Evolutionary conservation across 768 basidiomycete genomes (phyloP), one percentile per base, ranked within the genome.

Genomic region (Trichaptum fuscoviolaceum): DNA sequence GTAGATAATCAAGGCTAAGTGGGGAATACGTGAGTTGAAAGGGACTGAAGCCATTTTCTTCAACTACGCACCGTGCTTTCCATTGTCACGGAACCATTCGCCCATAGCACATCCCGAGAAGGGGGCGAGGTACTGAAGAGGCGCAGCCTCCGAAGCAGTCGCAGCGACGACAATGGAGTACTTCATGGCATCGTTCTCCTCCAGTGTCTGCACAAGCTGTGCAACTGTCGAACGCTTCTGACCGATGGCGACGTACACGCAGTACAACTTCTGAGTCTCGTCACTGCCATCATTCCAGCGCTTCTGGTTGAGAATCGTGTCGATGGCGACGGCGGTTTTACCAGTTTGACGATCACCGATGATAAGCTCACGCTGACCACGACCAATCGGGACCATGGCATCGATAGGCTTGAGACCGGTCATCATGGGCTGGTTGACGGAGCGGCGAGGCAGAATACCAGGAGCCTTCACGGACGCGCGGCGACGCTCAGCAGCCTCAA

Each of bases 41-140:
- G 17, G 20, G 23, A 27, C 5, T 26, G 15, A 15, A 35, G 20
- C 5, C 25, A 17, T 63, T n/a, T 20, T 15, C 18, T 17, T n/a
- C 61, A 1, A 34, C n/a, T 26, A 72, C 88, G 65, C 74, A 91
- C 91, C 96, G 81, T 99, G 97, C 84, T 96, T 98, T 84, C 95
- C 96, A 79, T 99, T 99, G 83, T 99, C 97, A 82, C 95, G 93
- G 97, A 99, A 99, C 96, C 96, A 99, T 83, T 99, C 97, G 78
- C 97, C 97, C 95, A 99, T 99, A 75, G 97, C 97, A 81, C 95
- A 96, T 70, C 97, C 97, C 72, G 97, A 96, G 94, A 99, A 99
- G 72, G 97, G 97, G 74, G 97, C 97, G 73, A 99, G 92, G 83
- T 98, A 99, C 78, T 99, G 97, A 66, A 99, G 86, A 72, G 97